phyloP scores from a whole-genome alignment of 306 rosid genomes.

The Rosa rugosa region DNA sequence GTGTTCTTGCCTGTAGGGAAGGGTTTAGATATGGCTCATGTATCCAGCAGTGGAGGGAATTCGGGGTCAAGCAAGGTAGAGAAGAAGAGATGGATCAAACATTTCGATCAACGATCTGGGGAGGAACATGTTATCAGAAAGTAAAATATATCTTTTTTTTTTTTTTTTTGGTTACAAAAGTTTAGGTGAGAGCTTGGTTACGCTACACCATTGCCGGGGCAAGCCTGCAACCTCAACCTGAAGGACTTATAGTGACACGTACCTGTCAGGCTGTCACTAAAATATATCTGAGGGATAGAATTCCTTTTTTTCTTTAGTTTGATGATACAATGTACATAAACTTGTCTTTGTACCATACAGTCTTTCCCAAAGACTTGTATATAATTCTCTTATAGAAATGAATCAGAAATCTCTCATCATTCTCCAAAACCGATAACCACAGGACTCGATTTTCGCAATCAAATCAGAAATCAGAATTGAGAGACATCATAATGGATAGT shows the following conservation, averaged over 20 bases:
- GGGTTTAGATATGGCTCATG: slow-evolving; percentile 80
- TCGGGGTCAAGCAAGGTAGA: slow-evolving; percentile 29
- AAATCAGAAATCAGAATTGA: neutral
- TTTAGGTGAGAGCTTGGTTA: too few relatives aligned
- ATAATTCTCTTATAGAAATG: neutral
- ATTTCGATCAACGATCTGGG: slow-evolving; percentile 82
- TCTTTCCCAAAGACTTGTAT: neutral
- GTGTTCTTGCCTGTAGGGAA: slow-evolving; percentile 90
- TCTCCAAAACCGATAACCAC: neutral
- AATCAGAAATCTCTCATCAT: neutral
- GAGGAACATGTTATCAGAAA: slow-evolving; percentile 70
- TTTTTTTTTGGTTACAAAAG: too few relatives aligned
- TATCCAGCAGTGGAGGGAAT: slow-evolving; percentile 45
- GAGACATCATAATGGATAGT: neutral
- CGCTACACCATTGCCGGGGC: too few relatives aligned
- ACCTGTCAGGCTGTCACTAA: slow-evolving; percentile 22
- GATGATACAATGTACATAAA: neutral
- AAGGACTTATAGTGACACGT: too few relatives aligned
- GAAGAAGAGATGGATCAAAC: slow-evolving; percentile 61
- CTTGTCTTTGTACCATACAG: neutral
- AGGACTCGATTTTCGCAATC: neutral
- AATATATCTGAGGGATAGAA: neutral
- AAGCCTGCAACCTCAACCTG: too few relatives aligned
- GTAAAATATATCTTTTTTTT: slow-evolving; percentile 21
- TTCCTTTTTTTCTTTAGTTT: neutral